Evolutionary conservation across 129 eudicot species (phyloP).

Genomic region (Tanacetum coccineum): DNA sequence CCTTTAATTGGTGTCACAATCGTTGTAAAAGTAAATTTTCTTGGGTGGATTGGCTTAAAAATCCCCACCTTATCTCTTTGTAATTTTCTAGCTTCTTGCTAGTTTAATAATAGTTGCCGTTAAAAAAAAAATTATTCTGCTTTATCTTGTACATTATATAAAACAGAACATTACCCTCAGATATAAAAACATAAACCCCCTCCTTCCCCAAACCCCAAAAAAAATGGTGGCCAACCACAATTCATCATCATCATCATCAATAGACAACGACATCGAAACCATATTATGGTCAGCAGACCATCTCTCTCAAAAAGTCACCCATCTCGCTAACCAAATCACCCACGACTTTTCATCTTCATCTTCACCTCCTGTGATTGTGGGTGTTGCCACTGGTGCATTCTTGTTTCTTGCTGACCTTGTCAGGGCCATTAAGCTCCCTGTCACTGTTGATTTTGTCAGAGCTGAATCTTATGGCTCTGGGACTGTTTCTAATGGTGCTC

Average conservation of each 20-base stretch:
- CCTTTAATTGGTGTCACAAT: too few relatives aligned
- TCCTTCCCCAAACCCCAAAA: background rate
- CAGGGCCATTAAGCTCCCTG: conserved; percentile 47
- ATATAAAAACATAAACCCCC: background rate
- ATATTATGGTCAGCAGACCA: conserved; percentile 41
- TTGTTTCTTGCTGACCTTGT: conserved; percentile 85
- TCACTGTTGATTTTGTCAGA: conserved; percentile 68
- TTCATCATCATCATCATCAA: conserved; percentile 2
- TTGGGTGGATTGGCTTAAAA: too few relatives aligned
- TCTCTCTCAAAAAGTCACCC: conserved; percentile 29
- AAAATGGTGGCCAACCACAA: conserved; percentile 2
- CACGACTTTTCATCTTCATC: background rate
- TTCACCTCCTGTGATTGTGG: conserved; percentile 42
- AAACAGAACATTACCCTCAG: too few relatives aligned
- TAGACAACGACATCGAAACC: conserved; percentile 47
- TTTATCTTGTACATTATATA: too few relatives aligned
- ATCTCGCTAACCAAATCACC: conserved; percentile 51
- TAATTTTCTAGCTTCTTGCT: too few relatives aligned
- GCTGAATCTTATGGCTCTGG: conserved; percentile 66
- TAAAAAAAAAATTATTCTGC: too few relatives aligned
- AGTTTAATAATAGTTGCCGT: too few relatives aligned
- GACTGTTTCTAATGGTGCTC: conserved; percentile 60
- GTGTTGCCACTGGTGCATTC: conserved; percentile 92
- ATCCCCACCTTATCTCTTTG: too few relatives aligned
- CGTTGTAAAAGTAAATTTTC: too few relatives aligned